Conservation (phyloP, 257 asterid species). For the Nicotiana attenuata region DNA sequence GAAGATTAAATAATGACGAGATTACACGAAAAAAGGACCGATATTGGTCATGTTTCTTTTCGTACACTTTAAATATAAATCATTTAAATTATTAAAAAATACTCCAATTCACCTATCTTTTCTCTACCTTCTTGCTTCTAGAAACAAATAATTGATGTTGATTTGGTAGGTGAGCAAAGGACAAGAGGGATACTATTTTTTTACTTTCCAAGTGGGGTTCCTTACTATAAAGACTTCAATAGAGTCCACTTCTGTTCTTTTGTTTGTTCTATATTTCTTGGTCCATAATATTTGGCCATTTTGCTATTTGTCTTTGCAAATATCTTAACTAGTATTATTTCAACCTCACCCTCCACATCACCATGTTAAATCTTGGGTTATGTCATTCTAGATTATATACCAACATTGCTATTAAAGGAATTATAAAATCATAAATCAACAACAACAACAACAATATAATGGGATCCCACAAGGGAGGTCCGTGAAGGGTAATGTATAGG, state of each 20-base stretch:
- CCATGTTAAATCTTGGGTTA: not conserved
- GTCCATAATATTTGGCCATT: not conserved
- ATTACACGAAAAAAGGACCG: no score
- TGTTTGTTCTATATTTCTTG: not conserved
- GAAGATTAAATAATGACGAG: no score
- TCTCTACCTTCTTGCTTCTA: conserved; percentile 29
- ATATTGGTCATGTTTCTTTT: no score
- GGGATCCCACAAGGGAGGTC: no score
- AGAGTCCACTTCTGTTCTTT: not conserved
- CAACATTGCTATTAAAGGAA: not conserved
- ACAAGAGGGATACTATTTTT: not conserved
- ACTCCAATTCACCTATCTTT: conserved; percentile 11
- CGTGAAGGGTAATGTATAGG: no score
- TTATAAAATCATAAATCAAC: not conserved
- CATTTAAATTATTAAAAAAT: not conserved
- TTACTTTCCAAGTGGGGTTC: not conserved
- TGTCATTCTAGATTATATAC: not conserved
- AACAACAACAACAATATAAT: no score
- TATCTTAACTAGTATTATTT: not conserved
- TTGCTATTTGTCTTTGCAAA: not conserved
- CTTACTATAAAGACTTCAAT: not conserved
- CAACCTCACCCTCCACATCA: not conserved
- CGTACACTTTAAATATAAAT: not conserved
- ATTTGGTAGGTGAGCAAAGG: conserved; percentile 10
- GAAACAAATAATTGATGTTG: conserved; percentile 15